phyloP scores from a whole-genome alignment of 768 basidiomycete genomes.

The Baorangia bicolor region DNA sequence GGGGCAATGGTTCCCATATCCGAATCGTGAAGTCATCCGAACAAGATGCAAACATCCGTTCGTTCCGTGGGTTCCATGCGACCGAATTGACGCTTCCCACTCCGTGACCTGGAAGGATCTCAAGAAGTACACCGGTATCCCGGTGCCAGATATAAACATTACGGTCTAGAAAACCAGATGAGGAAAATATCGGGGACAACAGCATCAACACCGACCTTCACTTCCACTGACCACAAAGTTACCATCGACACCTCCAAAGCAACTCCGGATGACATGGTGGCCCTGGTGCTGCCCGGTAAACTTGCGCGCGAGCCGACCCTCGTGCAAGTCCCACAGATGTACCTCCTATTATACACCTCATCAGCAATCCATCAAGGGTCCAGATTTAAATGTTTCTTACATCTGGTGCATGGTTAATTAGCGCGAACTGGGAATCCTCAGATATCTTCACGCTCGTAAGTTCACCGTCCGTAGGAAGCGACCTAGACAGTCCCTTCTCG shows the following conservation, averaged over 20 bases:
- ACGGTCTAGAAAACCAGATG: conserved; percentile 56
- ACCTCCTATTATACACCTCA: conserved; percentile 62
- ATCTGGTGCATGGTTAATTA: conserved; percentile 86
- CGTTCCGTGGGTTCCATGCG: conserved; percentile 90
- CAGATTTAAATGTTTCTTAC: conserved; percentile 44
- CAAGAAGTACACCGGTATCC: conserved; percentile 78
- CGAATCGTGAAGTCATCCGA: conserved; percentile 91
- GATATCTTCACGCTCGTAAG: conserved; percentile 88
- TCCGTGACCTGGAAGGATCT: conserved; percentile 86
- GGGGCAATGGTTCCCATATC: conserved; percentile 70
- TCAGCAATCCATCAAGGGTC: conserved; percentile 6
- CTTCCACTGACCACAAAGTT: conserved; percentile 93
- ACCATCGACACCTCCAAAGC: conserved; percentile 87
- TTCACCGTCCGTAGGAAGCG: conserved; percentile 70
- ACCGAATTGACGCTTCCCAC: conserved; percentile 91
- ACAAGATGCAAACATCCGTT: conserved; percentile 93
- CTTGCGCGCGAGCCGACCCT: conserved; percentile 68
- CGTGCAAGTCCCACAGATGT: conserved; percentile 78
- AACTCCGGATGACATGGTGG: conserved; percentile 84
- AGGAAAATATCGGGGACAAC: conserved; percentile 2
- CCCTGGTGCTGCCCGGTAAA: conserved; percentile 86
- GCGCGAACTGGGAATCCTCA: conserved; percentile 78
- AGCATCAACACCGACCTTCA: conserved; percentile 65
- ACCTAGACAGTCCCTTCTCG: conserved; percentile 39
- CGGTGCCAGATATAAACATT: conserved; percentile 96